phyloP scores from a whole-genome alignment of 805 yeast genomes.

The Starmerella lactis-condensi region DNA sequence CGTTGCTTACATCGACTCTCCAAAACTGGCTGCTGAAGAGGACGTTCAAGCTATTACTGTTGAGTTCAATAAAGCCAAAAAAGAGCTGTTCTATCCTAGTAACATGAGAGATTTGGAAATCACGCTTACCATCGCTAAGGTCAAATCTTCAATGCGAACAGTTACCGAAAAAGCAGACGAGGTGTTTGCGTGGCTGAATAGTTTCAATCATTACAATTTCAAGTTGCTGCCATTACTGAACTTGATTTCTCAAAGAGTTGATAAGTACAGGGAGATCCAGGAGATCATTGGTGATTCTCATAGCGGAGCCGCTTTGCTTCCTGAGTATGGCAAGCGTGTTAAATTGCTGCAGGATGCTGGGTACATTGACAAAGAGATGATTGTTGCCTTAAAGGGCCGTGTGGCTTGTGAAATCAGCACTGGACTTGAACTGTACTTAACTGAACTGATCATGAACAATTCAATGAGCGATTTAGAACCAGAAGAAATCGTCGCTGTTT shows the following conservation, averaged over 20 bases:
- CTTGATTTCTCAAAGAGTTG: no score
- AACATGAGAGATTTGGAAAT: no score
- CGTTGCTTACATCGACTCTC: no score
- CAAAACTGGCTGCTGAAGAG: conserved; percentile 1
- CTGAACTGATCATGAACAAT: conserved; percentile 79
- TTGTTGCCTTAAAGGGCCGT: conserved; percentile 38
- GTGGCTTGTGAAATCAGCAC: conserved; percentile 33
- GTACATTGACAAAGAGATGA: conserved; percentile 57
- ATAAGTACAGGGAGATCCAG: no score
- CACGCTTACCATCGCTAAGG: no score
- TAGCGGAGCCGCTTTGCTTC: conserved; percentile 50
- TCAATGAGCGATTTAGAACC: conserved; percentile 85
- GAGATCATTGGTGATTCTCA: no score
- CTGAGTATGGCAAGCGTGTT: conserved; percentile 83
- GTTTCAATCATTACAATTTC: no score
- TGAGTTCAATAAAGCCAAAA: background rate
- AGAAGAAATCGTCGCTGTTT: conserved; percentile 86
- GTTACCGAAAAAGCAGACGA: no score
- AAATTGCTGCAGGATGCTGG: conserved; percentile 59
- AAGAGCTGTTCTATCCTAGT: no score
- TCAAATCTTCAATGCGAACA: no score
- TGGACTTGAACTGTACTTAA: conserved; percentile 86
- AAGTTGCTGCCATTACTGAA: no score
- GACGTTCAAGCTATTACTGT: background rate
- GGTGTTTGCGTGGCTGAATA: no score